A percentile compares a stretch with the other conserved stretches of the same genome.
Conservation (phyloP, 2,329 filamentous ascomycete species). For the Boeremia lycopersici region DNA sequence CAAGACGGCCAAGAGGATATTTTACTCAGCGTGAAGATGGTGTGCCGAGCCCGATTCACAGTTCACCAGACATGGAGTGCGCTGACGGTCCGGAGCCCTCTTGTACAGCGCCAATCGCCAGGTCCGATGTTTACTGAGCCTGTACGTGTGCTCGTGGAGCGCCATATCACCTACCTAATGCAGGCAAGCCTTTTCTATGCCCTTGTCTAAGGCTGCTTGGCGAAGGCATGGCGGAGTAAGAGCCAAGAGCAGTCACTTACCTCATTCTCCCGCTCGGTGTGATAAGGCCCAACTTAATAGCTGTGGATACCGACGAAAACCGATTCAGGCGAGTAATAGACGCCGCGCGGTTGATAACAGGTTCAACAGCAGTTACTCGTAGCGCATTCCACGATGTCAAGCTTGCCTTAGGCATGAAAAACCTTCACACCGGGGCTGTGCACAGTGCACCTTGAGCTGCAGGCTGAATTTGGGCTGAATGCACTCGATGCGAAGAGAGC, state of each 20-base stretch:
- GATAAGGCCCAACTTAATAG: constrained; percentile 18
- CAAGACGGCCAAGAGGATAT: constrained; percentile 30
- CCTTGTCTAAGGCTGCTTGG: constrained; percentile 25
- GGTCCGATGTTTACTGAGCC: constrained; percentile 21
- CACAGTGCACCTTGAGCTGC: constrained; percentile 9
- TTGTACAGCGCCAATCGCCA: constrained; percentile 29
- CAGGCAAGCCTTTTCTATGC: constrained; percentile 18
- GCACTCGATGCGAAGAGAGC: constrained; percentile 9
- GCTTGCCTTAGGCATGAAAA: neutral
- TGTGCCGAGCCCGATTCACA: constrained; percentile 16
- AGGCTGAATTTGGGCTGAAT: constrained; percentile 11
- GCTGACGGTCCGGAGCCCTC: constrained; percentile 19
- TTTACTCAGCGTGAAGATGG: constrained; percentile 20
- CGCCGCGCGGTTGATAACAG: constrained; percentile 13
- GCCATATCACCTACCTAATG: constrained; percentile 28
- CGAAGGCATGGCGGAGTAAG: constrained; percentile 20
- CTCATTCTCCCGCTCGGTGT: constrained; percentile 15
- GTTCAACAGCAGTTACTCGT: neutral
- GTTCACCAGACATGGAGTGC: constrained; percentile 13
- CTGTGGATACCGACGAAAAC: constrained; percentile 20
- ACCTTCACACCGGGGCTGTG: constrained; percentile 1
- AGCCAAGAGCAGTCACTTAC: constrained; percentile 21
- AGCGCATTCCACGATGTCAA: neutral
- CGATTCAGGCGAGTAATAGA: constrained; percentile 5
- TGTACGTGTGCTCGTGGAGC: constrained; percentile 17